These are phyloP conservation scores for Allium sativum DNA, from an alignment of 106 monocot genomes.

Conservation along the genomic window DNA sequence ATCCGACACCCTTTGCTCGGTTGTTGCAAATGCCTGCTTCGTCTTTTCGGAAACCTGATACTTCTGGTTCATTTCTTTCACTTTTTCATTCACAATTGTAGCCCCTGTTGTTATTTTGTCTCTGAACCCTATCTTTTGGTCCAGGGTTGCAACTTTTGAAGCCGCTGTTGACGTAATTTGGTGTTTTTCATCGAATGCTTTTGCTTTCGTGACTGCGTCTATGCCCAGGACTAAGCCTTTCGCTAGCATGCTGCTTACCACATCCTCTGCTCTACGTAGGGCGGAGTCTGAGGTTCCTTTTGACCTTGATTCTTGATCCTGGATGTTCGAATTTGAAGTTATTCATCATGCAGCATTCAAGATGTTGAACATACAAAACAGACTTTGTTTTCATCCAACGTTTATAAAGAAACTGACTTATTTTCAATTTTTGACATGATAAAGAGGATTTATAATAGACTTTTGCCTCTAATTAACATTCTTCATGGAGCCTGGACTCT, in stretches of 20 bases:
- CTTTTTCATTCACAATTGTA: conserved; percentile 58
- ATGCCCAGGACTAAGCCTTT: conserved; percentile 69
- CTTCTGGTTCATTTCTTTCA: conserved; percentile 77
- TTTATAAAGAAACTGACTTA: not conserved
- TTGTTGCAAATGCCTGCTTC: conserved; percentile 42
- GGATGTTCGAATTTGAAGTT: not conserved
- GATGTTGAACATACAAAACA: not conserved
- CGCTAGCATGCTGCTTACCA: conserved; percentile 63
- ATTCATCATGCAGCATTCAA: not conserved
- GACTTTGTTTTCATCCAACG: not conserved
- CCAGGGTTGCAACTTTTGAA: conserved; percentile 2
- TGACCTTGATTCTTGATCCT: conserved; percentile 8
- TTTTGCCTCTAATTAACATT: no score
- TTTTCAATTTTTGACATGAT: not conserved
- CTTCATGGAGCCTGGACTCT: no score
- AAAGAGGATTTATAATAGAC: not conserved
- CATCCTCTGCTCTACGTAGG: conserved; percentile 65
- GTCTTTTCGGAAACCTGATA: conserved; percentile 84
- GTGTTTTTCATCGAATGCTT: conserved; percentile 65
- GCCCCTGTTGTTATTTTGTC: conserved; percentile 65
- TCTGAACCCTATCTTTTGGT: conserved; percentile 41
- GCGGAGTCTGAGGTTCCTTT: conserved; percentile 29
- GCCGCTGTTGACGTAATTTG: conserved; percentile 58
- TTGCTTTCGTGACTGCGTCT: conserved; percentile 69
- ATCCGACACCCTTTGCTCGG: conserved; percentile 67